A percentile compares a stretch with the other conserved stretches of the same genome.
Evolutionary conservation across 2,329 filamentous ascomycete species (phyloP).

Genomic region (Neonectria magnoliae): DNA sequence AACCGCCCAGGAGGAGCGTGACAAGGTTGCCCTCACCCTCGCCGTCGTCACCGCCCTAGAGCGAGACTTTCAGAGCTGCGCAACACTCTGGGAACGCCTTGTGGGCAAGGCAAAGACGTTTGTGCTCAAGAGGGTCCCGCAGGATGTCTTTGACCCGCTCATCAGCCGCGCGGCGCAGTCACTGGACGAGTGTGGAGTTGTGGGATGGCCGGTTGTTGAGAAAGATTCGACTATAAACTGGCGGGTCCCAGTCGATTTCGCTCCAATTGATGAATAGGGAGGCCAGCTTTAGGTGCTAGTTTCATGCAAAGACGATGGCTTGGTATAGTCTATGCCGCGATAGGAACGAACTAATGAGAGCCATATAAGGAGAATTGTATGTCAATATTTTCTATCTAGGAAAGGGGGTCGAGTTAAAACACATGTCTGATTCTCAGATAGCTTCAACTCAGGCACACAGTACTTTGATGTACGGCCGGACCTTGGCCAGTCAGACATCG

Average conservation of each 20-base stretch:
- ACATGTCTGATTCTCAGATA: background rate
- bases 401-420: background rate
- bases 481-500: background rate
- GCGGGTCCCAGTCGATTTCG: background rate
- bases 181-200: background rate
- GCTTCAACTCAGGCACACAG: no score
- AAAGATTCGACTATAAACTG: background rate
- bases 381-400: no score
- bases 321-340: no score
- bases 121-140: background rate
- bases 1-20: no score
- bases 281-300: background rate
- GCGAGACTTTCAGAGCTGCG: no score
- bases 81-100: background rate
- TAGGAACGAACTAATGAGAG: no score
- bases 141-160: background rate
- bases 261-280: background rate
- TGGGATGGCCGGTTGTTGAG: background rate
- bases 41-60: no score
- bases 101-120: background rate
- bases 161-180: background rate
- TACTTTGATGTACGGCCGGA: background rate
- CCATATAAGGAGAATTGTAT: no score
- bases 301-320: background rate
- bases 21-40: no score